Evolutionary conservation across 176 grass and related monocot genomes (phyloP), one percentile per base, ranked within the genome.

Genomic region (Canna indica): DNA sequence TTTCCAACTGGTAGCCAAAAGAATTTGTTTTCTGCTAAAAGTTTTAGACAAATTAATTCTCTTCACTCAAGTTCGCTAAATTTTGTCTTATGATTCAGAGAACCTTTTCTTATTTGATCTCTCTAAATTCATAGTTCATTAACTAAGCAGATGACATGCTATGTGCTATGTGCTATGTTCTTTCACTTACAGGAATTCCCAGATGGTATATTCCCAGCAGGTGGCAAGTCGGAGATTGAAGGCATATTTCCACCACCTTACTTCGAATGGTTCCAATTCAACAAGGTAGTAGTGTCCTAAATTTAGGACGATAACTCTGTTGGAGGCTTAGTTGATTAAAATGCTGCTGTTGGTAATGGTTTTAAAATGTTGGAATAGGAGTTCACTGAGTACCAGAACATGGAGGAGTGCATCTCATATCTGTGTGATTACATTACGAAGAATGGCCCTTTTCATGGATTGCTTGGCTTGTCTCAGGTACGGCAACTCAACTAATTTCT

Each of bases 381-480:
- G 10, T 91, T 96, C 59, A 91, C 83, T 1, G 81, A 89, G 67
- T 96, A 91, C 74, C 83, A 81, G 75, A 96, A 91, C 81, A 72
- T 96, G 58, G 92, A 96, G 1, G 77, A 85, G 35, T 91, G 92
- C 45, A 73, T 96, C 36, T 81, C 74, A 0, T 73, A 85, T 67
- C 67, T 91, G 16, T 96, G 91, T 17, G 65, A 87, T 66, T 89
- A 91, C 83, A 91, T 96, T 36, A 81, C 73, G 33, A 89, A 85
- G 57, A 91, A 91, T 47, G 88, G 88, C 16, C 92, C 91, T 52
- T 91, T 96, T 22, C 81, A 91, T 9, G 85, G 88, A 47, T 52
- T 96, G 15, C 83, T 96, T 67, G 92, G 92, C 34, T 96, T 96
- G 83, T 91, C 88, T 36, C 92, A 96, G 92, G 92, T 65, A 34